Conservation (phyloP, 1,284 basidiomycete species). For the Mycosarcoma maydis region DNA sequence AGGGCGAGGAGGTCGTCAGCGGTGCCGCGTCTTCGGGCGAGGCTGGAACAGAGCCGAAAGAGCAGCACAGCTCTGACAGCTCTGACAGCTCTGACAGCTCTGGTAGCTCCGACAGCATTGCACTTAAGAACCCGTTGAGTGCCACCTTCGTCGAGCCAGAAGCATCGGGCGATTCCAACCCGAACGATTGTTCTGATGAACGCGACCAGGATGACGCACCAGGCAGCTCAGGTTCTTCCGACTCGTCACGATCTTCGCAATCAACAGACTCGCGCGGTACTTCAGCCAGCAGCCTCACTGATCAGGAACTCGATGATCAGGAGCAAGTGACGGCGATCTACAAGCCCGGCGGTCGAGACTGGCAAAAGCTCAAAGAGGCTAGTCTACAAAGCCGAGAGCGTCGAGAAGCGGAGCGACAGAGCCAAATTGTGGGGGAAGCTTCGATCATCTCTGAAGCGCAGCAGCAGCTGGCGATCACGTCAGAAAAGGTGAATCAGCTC, state of each 20-base stretch:
- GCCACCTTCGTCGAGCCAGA: constrained; percentile 44
- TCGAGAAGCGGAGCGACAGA: constrained; percentile 36
- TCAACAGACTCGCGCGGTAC: constrained; percentile 27
- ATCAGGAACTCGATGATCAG: constrained; percentile 43
- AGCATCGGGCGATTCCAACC: background rate
- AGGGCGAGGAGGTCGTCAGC: constrained; percentile 15
- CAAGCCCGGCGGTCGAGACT: constrained; percentile 53
- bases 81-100: no score
- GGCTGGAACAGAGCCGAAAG: constrained; percentile 2
- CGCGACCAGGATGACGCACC: constrained; percentile 33
- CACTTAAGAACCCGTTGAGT: constrained; percentile 29
- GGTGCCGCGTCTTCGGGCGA: background rate
- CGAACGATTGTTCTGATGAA: constrained; percentile 4
- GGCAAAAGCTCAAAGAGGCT: constrained; percentile 57
- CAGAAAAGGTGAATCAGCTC: constrained; percentile 53
- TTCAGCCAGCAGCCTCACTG: constrained; percentile 31
- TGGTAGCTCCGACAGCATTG: constrained; percentile 1
- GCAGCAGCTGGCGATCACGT: constrained; percentile 48
- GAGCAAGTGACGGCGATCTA: constrained; percentile 60
- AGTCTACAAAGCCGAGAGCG: constrained; percentile 48
- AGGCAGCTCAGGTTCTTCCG: constrained; percentile 34
- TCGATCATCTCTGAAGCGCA: constrained; percentile 44
- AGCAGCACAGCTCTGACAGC: constrained; percentile 3
- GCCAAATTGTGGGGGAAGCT: constrained; percentile 20
- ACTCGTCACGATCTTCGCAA: constrained; percentile 37